phyloP scores from a whole-genome alignment of 2,329 filamentous ascomycete species.

The Xylaria digitata region DNA sequence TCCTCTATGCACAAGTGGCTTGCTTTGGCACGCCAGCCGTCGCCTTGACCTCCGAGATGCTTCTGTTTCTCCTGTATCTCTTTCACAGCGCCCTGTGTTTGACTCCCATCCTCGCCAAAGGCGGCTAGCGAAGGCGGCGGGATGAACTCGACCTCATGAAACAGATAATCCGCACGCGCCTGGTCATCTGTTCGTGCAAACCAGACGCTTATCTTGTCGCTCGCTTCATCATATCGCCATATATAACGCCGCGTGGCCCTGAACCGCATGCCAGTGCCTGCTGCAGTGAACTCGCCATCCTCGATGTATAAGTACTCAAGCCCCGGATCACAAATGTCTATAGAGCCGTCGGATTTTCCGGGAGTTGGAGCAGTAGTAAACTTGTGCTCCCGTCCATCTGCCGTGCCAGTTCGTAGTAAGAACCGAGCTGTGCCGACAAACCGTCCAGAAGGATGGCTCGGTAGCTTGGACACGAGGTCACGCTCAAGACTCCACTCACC shows the following conservation, averaged over 20 bases:
- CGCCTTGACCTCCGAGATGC: background rate
- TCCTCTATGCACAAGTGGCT: constrained; percentile 78
- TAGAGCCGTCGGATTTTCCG: constrained; percentile 23
- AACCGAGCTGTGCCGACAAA: constrained; percentile 75
- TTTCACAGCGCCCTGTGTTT: constrained; percentile 34
- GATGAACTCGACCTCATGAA: constrained; percentile 77
- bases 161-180: constrained; percentile 75
- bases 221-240: constrained; percentile 73
- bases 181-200: constrained; percentile 74
- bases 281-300: constrained; percentile 71
- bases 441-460: constrained; percentile 71
- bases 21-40: constrained; percentile 70
- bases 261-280: constrained; percentile 64
- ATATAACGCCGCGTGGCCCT: constrained; percentile 74
- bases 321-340: constrained; percentile 51
- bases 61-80: constrained; percentile 11
- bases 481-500: constrained; percentile 75
- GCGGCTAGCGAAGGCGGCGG: constrained; percentile 44
- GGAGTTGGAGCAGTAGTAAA: background rate
- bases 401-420: constrained; percentile 68
- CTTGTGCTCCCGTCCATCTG: constrained; percentile 56
- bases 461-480: constrained; percentile 63
- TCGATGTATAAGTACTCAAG: constrained; percentile 77
- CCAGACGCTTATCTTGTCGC: constrained; percentile 76
- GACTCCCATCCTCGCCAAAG: constrained; percentile 21